These are phyloP conservation scores for Diphasiastrum complanatum DNA, from an alignment of 83 land plant genomes.

Conservation along the genomic window DNA sequence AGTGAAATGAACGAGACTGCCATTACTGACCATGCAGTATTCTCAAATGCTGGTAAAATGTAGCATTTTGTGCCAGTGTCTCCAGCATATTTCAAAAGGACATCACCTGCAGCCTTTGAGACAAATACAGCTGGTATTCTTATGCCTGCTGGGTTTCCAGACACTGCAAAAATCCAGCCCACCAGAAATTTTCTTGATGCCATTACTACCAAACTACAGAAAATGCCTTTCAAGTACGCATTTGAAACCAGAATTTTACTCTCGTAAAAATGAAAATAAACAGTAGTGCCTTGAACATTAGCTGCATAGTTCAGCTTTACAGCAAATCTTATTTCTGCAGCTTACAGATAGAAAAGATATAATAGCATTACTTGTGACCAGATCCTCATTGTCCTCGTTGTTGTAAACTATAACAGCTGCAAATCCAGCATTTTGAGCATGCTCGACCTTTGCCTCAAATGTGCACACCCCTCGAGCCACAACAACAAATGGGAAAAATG, in stretches of 20 bases:
- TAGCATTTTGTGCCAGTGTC: conserved; percentile 37
- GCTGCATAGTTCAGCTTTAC: too few relatives aligned
- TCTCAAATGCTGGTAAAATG: conserved; percentile 28
- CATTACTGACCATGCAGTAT: conserved; percentile 40
- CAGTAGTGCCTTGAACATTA: too few relatives aligned
- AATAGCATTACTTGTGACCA: too few relatives aligned
- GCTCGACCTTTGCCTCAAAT: conserved; percentile 44
- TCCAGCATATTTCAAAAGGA: conserved; percentile 35
- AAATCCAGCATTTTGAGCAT: conserved; percentile 45
- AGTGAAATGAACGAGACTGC: conserved; percentile 43
- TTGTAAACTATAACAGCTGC: conserved; percentile 42
- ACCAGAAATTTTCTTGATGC: too few relatives aligned
- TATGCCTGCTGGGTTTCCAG: conserved; percentile 35
- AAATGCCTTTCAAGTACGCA: too few relatives aligned
- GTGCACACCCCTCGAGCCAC: conserved; percentile 38
- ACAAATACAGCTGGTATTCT: conserved; percentile 55
- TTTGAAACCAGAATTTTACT: too few relatives aligned
- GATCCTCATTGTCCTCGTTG: conserved; percentile 27
- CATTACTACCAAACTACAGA: too few relatives aligned
- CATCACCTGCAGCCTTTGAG: conserved; percentile 47
- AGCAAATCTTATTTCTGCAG: too few relatives aligned
- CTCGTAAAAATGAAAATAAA: too few relatives aligned
- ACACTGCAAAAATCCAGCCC: conserved; percentile 31
- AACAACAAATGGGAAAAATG: conserved; percentile 23
- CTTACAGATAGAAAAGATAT: too few relatives aligned